A percentile compares a stretch with the other conserved stretches of the same genome.
These are phyloP conservation scores for Nicotiana obtusifolia DNA, from an alignment of 257 asterid species.

Conservation along the genomic window DNA sequence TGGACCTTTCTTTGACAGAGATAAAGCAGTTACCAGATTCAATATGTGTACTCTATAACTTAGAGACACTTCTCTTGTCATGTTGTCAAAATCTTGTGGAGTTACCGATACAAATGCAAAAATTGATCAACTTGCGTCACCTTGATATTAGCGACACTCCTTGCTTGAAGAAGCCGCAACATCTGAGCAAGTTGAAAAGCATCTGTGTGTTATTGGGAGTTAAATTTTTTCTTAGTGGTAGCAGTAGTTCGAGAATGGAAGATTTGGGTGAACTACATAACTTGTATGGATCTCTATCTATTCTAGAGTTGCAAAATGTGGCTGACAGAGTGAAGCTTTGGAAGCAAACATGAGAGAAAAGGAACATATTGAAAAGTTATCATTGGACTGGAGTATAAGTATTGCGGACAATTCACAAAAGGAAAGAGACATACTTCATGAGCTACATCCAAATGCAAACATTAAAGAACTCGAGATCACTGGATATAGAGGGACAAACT, in stretches of 20 bases:
- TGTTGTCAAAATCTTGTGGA: fast-evolving
- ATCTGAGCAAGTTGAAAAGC: background rate
- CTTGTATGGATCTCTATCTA: background rate
- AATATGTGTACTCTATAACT: background rate
- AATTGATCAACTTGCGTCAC: background rate
- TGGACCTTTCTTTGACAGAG: background rate
- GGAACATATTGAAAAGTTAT: background rate
- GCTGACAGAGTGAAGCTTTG: background rate
- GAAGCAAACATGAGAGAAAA: background rate
- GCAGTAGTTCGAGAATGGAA: background rate
- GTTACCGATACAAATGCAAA: background rate
- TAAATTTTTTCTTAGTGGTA: background rate
- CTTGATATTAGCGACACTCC: background rate
- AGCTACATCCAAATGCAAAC: background rate
- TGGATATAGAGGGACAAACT: background rate
- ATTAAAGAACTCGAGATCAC: background rate
- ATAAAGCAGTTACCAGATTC: background rate
- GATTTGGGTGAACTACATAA: background rate
- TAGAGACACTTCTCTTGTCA: slow-evolving; percentile 3
- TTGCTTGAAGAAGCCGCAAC: background rate
- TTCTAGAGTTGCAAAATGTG: slow-evolving; percentile 10
- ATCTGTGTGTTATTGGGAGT: background rate
- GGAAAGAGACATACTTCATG: slow-evolving; percentile 4
- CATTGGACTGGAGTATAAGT: background rate
- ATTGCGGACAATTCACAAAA: background rate